Conservation (phyloP, 306 rosid genomes). For the Hylodesmum podocarpum region DNA sequence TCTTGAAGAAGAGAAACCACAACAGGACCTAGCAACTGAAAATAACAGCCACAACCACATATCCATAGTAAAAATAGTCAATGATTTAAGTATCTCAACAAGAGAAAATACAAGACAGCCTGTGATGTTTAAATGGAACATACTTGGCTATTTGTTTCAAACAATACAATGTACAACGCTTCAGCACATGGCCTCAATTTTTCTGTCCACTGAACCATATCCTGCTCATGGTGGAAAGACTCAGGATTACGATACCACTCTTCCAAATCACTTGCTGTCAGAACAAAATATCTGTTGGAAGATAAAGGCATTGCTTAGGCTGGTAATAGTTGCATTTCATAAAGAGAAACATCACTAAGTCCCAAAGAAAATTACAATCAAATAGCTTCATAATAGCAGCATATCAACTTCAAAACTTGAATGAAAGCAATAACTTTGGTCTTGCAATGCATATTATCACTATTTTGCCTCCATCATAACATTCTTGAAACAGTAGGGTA, state of each 20-base stretch:
- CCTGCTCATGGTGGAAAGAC: constrained; percentile 96
- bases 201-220: constrained; percentile 99
- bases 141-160: constrained; percentile 94
- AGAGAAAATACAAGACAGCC: constrained; percentile 27
- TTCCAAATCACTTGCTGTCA: constrained; percentile 82
- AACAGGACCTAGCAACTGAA: constrained; percentile 89
- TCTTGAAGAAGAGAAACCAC: constrained; percentile 94
- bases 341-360: not conserved
- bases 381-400: constrained; percentile 7
- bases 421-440: not conserved
- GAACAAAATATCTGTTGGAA: constrained; percentile 82
- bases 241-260: constrained; percentile 90
- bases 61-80: constrained; percentile 21
- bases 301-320: constrained; percentile 27
- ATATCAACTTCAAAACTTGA: not conserved
- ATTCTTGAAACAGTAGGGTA: not conserved
- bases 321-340: constrained; percentile 15
- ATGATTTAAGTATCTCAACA: constrained; percentile 21
- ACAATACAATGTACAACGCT: constrained; percentile 86
- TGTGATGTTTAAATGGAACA: constrained; percentile 33
- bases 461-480: constrained; percentile 1
- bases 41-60: constrained; percentile 27
- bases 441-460: not conserved
- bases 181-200: constrained; percentile 97
- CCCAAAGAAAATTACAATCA: not conserved